Conservation (phyloP, 2,329 filamentous ascomycete species). For the Beauveria brongniartii region DNA sequence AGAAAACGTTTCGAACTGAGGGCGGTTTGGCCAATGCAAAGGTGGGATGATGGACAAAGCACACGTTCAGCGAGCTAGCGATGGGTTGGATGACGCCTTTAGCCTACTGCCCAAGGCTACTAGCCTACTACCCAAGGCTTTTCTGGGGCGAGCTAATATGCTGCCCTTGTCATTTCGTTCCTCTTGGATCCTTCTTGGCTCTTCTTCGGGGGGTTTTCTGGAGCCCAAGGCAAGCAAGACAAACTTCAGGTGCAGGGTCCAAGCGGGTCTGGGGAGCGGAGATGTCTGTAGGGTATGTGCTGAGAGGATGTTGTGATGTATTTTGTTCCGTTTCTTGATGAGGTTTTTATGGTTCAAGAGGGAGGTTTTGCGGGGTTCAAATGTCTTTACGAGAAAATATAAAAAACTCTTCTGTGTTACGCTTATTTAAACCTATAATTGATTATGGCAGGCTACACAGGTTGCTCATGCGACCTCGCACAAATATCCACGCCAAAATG, state of each 20-base stretch:
- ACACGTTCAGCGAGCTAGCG: neutral
- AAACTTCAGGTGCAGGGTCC: neutral
- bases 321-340: neutral
- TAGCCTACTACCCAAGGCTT: neutral
- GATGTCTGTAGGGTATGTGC: neutral
- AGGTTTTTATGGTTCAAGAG: no score
- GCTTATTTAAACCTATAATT: no score
- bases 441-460: no score
- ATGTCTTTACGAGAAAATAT: neutral
- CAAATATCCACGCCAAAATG: no score
- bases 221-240: neutral
- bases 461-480: no score
- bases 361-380: neutral
- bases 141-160: conserved; percentile 1
- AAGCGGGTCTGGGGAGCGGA: neutral
- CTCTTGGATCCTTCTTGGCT: neutral
- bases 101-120: neutral
- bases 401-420: no score
- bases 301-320: neutral
- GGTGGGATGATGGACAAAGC: conserved; percentile 1
- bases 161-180: neutral
- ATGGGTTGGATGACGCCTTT: conserved; percentile 3
- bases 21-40: conserved; percentile 1
- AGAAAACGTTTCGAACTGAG: neutral
- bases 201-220: neutral